Evolutionary conservation across 495 filamentous ascomycete species (phyloP).

Genomic region (Amorphotheca resinae): DNA sequence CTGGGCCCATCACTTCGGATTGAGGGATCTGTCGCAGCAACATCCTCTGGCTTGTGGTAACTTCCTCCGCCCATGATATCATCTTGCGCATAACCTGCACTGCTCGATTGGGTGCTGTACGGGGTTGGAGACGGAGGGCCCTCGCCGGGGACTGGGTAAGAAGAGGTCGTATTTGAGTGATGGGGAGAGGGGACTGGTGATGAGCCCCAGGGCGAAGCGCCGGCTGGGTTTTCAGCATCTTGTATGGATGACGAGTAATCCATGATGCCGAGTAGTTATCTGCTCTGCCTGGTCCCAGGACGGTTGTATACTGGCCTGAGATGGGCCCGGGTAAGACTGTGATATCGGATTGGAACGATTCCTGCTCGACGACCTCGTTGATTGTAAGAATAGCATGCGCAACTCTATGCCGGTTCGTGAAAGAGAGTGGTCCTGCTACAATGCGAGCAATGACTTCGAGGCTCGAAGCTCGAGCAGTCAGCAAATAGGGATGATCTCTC

Average conservation of each 20-base stretch:
- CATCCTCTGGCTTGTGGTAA: conserved; percentile 14
- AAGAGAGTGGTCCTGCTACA: background rate
- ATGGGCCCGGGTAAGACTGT: conserved; percentile 1
- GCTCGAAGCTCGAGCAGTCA: background rate
- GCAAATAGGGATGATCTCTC: background rate
- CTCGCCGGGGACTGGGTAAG: conserved; percentile 36
- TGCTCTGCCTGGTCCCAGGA: background rate
- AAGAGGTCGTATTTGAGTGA: conserved; percentile 46
- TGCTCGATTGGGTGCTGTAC: conserved; percentile 21
- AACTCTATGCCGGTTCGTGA: background rate
- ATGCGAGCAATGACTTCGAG: background rate
- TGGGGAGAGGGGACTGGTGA: conserved; percentile 52
- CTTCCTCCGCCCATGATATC: conserved; percentile 14
- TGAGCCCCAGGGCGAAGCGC: conserved; percentile 65
- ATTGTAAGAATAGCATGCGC: background rate
- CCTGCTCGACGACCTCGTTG: background rate
- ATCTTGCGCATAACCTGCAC: conserved; percentile 22
- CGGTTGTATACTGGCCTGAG: background rate
- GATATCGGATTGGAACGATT: conserved; percentile 2
- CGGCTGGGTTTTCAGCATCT: conserved; percentile 61
- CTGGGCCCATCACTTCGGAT: conserved; percentile 16
- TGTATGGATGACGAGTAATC: conserved; percentile 70
- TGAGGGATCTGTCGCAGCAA: conserved; percentile 13
- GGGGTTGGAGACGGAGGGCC: conserved; percentile 45
- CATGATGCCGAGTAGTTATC: conserved; percentile 38